Conservation (phyloP, 805 yeast species). For the Saccharomycopsis capsularis region DNA sequence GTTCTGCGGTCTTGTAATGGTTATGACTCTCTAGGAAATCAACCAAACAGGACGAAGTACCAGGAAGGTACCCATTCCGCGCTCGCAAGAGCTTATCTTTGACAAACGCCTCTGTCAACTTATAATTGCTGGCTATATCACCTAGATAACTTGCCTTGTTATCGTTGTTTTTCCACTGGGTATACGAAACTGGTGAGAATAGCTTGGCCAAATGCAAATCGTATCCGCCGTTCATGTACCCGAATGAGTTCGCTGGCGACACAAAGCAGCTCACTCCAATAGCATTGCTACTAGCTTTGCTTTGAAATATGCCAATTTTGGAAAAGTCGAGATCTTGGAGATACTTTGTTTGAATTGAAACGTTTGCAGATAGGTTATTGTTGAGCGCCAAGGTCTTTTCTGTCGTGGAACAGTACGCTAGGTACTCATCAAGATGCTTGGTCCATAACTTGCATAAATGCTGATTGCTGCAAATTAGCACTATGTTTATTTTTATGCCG, state of each 20-base stretch:
- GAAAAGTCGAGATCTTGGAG: not conserved
- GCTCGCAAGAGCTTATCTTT: constrained; percentile 3
- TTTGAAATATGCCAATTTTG: no score
- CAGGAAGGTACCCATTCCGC: constrained; percentile 15
- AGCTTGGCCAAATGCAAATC: constrained; percentile 12
- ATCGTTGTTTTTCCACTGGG: not conserved
- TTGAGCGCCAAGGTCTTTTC: no score
- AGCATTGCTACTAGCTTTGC: no score
- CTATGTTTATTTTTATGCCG: no score
- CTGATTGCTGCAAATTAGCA: no score
- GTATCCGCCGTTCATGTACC: constrained; percentile 19
- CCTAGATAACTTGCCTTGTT: no score
- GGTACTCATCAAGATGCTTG: no score
- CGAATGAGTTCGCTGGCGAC: constrained; percentile 20
- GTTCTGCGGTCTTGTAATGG: not conserved
- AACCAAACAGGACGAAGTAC: constrained; percentile 1
- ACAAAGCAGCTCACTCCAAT: constrained; percentile 13
- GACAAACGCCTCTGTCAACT: constrained; percentile 1
- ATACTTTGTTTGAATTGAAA: not conserved
- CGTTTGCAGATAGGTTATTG: no score
- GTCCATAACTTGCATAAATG: no score
- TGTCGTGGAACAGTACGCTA: no score
- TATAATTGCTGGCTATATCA: not conserved
- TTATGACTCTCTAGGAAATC: constrained; percentile 1
- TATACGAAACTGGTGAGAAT: constrained; percentile 13